Evolutionary conservation across 805 yeast species (phyloP).

Genomic region (Lipomyces japonicus): DNA sequence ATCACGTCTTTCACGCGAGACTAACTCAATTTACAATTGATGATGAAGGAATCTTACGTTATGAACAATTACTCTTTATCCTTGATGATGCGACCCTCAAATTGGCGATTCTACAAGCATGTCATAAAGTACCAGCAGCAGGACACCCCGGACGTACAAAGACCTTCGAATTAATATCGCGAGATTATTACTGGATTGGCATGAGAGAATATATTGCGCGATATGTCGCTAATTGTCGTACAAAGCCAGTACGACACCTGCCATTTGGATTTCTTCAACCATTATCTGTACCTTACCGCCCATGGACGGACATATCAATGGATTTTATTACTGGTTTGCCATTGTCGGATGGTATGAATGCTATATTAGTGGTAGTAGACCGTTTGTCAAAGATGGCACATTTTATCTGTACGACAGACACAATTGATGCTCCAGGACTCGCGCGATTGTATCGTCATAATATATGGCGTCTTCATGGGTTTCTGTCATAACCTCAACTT

Average conservation of each 20-base stretch:
- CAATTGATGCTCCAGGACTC: background rate
- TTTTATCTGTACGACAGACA: constrained; percentile 19
- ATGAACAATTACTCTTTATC: background rate
- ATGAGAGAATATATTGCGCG: no score
- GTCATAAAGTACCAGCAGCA: no score
- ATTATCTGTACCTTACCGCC: constrained; percentile 17
- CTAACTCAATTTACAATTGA: background rate
- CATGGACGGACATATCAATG: constrained; percentile 29
- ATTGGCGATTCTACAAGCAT: background rate
- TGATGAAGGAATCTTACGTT: background rate
- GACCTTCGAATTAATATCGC: no score
- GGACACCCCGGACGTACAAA: no score
- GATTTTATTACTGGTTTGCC: constrained; percentile 30
- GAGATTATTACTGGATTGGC: no score
- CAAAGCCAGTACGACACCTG: no score
- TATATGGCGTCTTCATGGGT: no score
- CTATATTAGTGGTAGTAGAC: background rate
- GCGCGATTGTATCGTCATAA: background rate
- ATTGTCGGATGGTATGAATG: background rate
- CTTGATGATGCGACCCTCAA: background rate
- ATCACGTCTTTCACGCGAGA: no score
- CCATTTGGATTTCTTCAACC: constrained; percentile 21
- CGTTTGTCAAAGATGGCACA: constrained; percentile 4
- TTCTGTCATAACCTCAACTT: no score
- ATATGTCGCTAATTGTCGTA: no score